Conservation (phyloP, 2,329 filamentous ascomycete species). For the Davidsoniella virescens region DNA sequence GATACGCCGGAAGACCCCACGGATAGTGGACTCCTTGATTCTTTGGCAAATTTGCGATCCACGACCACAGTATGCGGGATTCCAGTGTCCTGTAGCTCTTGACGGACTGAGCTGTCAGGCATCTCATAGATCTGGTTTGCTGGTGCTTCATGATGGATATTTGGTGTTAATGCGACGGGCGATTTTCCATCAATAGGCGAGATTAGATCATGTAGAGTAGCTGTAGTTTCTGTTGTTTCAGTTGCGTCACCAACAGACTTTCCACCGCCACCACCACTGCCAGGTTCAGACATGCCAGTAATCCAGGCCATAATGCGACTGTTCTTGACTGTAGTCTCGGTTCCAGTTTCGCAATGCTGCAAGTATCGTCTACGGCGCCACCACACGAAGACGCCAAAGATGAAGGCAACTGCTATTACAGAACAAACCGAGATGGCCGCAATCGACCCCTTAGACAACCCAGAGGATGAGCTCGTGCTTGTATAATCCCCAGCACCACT, state of each 20-base stretch:
- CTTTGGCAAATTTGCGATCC: conserved; percentile 15
- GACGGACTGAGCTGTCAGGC: conserved; percentile 22
- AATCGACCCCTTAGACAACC: conserved; percentile 21
- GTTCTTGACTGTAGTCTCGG: conserved; percentile 29
- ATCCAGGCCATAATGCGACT: conserved; percentile 37
- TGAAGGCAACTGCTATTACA: conserved; percentile 34
- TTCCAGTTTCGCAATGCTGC: conserved; percentile 22
- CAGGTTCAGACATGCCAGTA: conserved; percentile 18
- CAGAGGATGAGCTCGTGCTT: not conserved
- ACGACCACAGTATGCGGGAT: conserved; percentile 26
- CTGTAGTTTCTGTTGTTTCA: conserved; percentile 1
- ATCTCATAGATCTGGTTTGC: conserved; percentile 18
- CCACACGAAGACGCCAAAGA: conserved; percentile 30
- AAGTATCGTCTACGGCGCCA: conserved; percentile 33
- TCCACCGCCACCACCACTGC: conserved; percentile 13
- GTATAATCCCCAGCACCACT: not conserved
- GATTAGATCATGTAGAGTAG: not conserved
- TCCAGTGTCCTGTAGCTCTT: conserved; percentile 30
- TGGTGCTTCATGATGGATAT: conserved; percentile 19
- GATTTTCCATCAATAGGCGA: not conserved
- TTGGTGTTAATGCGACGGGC: not conserved
- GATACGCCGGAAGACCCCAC: not conserved
- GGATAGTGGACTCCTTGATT: not conserved
- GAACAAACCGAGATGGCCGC: conserved; percentile 45
- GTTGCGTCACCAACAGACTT: conserved; percentile 31